A percentile compares a stretch with the other conserved stretches of the same genome.
Evolutionary conservation across 23 red algal genomes (phyloP).

Genomic region (Agarophyton chilense): DNA sequence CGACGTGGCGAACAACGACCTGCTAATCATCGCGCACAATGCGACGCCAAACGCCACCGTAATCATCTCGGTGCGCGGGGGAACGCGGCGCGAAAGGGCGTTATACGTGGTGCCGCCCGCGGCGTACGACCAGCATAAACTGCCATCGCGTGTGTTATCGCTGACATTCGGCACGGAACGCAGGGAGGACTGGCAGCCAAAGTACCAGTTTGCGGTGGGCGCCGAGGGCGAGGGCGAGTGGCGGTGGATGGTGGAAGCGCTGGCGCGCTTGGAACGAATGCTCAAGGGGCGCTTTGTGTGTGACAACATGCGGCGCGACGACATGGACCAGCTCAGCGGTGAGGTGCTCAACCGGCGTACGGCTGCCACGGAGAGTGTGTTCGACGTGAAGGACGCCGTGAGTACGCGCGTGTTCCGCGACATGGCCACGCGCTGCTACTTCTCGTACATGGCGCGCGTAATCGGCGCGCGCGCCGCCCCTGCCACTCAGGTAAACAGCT

Average conservation of each 20-base stretch:
- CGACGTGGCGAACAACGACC: slow-evolving; percentile 22
- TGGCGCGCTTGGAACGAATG: slow-evolving; percentile 54
- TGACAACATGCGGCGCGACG: slow-evolving; percentile 27
- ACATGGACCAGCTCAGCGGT: slow-evolving; percentile 42
- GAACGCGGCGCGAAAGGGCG: slow-evolving; percentile 5
- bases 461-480: not conserved
- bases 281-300: slow-evolving; percentile 53
- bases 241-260: slow-evolving; percentile 9
- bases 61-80: slow-evolving; percentile 40
- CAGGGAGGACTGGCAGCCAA: not conserved
- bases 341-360: slow-evolving; percentile 29
- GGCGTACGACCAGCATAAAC: not conserved
- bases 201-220: slow-evolving; percentile 53
- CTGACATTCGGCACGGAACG: slow-evolving; percentile 18
- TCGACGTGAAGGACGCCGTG: slow-evolving; percentile 65
- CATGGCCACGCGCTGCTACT: slow-evolving; percentile 40
- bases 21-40: slow-evolving; percentile 30
- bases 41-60: not conserved
- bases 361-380: slow-evolving; percentile 2
- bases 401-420: slow-evolving; percentile 50
- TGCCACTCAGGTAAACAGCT: not conserved
- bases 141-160: not conserved
- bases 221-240: not conserved
- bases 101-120: slow-evolving; percentile 32
- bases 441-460: slow-evolving; percentile 58